Percentiles rank a stretch among this genome's conserved stretches.
Evolutionary conservation across 768 basidiomycete genomes (phyloP).

Genomic region (Collybiopsis luxurians): DNA sequence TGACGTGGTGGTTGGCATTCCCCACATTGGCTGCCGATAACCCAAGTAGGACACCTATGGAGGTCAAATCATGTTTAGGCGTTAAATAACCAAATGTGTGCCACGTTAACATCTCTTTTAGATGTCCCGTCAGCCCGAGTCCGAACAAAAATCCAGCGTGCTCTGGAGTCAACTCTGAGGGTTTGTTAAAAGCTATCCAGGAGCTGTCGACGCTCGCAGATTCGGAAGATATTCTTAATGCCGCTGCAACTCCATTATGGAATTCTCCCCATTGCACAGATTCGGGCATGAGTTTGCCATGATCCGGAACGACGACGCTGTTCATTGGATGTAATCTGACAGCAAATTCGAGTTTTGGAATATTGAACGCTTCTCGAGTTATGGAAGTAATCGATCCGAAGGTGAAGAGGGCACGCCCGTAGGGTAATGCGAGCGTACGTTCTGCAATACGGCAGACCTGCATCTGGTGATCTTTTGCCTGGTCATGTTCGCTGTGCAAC

Average conservation of each 20-base stretch:
- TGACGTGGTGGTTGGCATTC: conserved; percentile 81
- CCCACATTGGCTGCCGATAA: conserved; percentile 89
- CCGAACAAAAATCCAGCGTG: conserved; percentile 97
- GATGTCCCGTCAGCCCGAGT: conserved; percentile 88
- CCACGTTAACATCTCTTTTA: conserved; percentile 89
- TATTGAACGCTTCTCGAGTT: conserved; percentile 72
- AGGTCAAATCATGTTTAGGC: conserved; percentile 93
- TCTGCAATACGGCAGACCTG: conserved; percentile 80
- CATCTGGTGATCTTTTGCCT: conserved; percentile 80
- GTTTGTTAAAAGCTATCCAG: conserved; percentile 96
- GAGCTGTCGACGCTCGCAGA: conserved; percentile 81
- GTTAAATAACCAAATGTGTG: conserved; percentile 95
- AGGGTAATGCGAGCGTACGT: conserved; percentile 84
- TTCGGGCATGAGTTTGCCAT: conserved; percentile 71
- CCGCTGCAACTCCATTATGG: conserved; percentile 95
- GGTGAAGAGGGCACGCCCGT: conserved; percentile 90
- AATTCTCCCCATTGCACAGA: conserved; percentile 93
- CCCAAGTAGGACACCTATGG: conserved; percentile 92
- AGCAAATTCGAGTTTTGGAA: conserved; percentile 77
- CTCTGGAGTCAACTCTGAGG: conserved; percentile 83
- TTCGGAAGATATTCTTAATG: conserved; percentile 77
- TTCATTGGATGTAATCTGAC: conserved; percentile 76
- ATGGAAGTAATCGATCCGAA: conserved; percentile 79
- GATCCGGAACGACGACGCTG: conserved; percentile 58
- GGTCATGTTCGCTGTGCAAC: conserved; percentile 74